These are phyloP conservation scores for Pseudisothecium myosuroides DNA, from an alignment of 225 moss, liverwort and hornwort species.

Conservation along the genomic window DNA sequence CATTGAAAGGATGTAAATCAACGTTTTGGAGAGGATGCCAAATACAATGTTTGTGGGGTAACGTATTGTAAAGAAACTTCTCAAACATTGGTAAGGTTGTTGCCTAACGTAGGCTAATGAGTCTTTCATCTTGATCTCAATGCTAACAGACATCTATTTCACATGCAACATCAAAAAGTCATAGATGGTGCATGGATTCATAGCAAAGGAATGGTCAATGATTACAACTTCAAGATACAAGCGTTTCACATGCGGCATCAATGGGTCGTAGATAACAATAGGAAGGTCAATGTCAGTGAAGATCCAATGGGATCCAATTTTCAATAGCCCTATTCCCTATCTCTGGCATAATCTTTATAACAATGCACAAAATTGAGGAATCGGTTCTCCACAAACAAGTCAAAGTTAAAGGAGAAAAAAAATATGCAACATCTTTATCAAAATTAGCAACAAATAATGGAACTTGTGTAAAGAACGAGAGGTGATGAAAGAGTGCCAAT, in stretches of 20 bases:
- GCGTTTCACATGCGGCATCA: fast-evolving
- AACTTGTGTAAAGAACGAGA: fast-evolving
- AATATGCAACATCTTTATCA: background rate
- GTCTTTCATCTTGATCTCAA: background rate
- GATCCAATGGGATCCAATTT: background rate
- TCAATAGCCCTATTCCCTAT: background rate
- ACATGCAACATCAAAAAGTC: background rate
- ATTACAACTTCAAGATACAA: background rate
- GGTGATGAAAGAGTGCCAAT: background rate
- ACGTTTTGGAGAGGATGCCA: fast-evolving
- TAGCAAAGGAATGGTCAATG: background rate
- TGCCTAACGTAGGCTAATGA: background rate
- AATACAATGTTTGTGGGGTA: fast-evolving
- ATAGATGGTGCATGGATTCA: background rate
- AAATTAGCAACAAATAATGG: background rate
- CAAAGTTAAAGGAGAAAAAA: background rate
- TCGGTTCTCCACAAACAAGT: too few species aligned
- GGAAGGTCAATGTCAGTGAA: background rate
- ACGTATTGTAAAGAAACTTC: background rate
- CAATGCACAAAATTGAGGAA: background rate
- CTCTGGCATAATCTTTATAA: background rate
- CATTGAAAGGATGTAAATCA: background rate
- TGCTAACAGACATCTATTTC: background rate
- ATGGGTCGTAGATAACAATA: background rate
- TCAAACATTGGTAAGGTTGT: fast-evolving